A percentile compares a stretch with the other conserved stretches of the same genome.
phyloP scores from a whole-genome alignment of 2,329 filamentous ascomycete species.

The Tolypocladium ophioglossoides region DNA sequence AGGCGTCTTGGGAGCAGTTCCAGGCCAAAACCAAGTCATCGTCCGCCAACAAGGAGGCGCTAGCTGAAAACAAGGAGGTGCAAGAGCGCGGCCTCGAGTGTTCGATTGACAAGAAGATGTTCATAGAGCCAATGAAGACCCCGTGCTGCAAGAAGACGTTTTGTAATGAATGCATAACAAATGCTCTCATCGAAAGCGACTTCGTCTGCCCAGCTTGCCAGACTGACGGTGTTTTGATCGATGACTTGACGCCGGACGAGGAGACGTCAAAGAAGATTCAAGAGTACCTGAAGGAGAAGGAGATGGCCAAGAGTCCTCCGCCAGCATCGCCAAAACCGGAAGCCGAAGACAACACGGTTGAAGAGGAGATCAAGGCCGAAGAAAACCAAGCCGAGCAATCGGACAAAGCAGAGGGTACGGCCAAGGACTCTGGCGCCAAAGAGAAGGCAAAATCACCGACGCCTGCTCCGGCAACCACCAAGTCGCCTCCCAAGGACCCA shows the following conservation, averaged over 20 bases:
- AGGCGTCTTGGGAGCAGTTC: conserved; percentile 92
- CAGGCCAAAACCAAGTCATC: conserved; percentile 89
- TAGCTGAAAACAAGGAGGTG: conserved; percentile 73
- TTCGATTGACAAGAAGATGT: conserved; percentile 93
- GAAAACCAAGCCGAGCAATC: conserved; percentile 7
- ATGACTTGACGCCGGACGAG: conserved; percentile 77
- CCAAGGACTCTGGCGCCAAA: conserved; percentile 10
- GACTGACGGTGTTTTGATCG: conserved; percentile 83
- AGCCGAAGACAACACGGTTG: conserved; percentile 31
- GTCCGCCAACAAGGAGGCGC: conserved; percentile 67
- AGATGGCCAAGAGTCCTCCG: conserved; percentile 32
- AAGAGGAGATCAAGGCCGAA: conserved; percentile 21
- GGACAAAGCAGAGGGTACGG: background rate
- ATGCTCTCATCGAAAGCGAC: conserved; percentile 96
- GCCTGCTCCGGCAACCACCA: conserved; percentile 10
- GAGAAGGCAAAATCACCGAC: conserved; percentile 25
- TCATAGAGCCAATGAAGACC: conserved; percentile 97
- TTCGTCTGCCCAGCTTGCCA: conserved; percentile 90
- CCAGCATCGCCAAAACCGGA: conserved; percentile 22
- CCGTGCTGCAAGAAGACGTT: conserved; percentile 97
- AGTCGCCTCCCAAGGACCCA: conserved; percentile 18
- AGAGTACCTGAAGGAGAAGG: conserved; percentile 54
- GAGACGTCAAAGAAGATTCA: conserved; percentile 71
- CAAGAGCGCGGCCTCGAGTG: conserved; percentile 85
- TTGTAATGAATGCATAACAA: conserved; percentile 99